Conservation (phyloP, 768 basidiomycete species). For the Daedaleopsis nitida region DNA sequence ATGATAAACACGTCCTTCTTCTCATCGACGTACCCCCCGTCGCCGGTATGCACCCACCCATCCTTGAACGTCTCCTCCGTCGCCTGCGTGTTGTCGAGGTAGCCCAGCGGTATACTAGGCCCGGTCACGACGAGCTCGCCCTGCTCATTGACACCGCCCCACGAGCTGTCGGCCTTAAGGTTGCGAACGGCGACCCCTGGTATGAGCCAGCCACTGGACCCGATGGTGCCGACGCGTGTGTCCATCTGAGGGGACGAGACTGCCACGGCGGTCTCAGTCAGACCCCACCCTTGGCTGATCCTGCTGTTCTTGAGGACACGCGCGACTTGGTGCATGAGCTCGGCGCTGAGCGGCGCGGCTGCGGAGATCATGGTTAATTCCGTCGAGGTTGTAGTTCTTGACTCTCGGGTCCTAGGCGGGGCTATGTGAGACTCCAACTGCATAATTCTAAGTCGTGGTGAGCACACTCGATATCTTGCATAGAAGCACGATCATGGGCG, state of each 20-base stretch:
- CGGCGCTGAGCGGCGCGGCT: constrained; percentile 58
- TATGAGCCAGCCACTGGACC: constrained; percentile 46
- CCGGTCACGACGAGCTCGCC: constrained; percentile 58
- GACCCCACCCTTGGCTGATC: constrained; percentile 23
- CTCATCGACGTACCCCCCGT: constrained; percentile 64
- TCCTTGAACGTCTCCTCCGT: constrained; percentile 66
- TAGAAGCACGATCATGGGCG: constrained; percentile 56
- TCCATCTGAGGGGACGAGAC: constrained; percentile 50
- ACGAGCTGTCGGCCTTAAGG: constrained; percentile 55
- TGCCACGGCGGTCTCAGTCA: constrained; percentile 65
- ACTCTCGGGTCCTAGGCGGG: constrained; percentile 48
- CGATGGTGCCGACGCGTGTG: constrained; percentile 50
- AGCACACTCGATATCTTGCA: constrained; percentile 33
- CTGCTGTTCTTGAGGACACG: constrained; percentile 25
- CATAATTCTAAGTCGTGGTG: no score
- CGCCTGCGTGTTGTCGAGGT: constrained; percentile 59
- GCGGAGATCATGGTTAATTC: constrained; percentile 54
- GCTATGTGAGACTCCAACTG: no score
- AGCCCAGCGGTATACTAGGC: constrained; percentile 43
- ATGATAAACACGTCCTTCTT: constrained; percentile 65
- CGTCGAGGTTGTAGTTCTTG: constrained; percentile 49
- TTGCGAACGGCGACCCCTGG: constrained; percentile 60
- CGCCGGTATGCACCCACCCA: constrained; percentile 64
- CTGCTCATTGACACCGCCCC: constrained; percentile 53
- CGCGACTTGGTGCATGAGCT: constrained; percentile 40